phyloP scores from a whole-genome alignment of 1,284 basidiomycete species.

The Puccinia polysora region DNA sequence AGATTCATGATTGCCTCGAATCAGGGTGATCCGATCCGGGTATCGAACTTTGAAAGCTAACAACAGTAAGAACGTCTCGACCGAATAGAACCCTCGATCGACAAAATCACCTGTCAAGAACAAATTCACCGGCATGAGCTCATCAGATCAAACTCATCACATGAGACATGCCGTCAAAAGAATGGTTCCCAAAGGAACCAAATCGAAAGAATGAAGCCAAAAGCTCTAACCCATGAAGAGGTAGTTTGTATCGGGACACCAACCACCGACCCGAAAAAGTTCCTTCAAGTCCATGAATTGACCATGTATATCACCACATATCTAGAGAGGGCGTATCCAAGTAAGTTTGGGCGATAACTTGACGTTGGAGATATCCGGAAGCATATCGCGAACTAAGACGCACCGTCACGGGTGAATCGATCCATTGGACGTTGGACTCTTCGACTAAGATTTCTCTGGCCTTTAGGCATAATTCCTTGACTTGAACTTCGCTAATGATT shows the following conservation, averaged over 20 bases:
- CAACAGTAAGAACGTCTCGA: constrained; percentile 92
- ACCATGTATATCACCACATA: constrained; percentile 98
- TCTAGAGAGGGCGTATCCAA: constrained; percentile 57
- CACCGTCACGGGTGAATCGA: constrained; percentile 93
- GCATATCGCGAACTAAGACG: constrained; percentile 52
- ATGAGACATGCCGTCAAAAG: constrained; percentile 18
- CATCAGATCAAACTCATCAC: background rate
- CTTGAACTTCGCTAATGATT: constrained; percentile 84
- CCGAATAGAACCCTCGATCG: constrained; percentile 92
- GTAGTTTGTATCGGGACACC: constrained; percentile 93
- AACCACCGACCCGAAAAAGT: constrained; percentile 89
- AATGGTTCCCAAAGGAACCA: background rate
- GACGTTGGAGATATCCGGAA: background rate
- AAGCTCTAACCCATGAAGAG: constrained; percentile 91
- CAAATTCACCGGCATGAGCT: background rate
- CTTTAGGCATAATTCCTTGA: constrained; percentile 86
- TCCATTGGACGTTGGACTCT: constrained; percentile 93
- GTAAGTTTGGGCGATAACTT: constrained; percentile 12
- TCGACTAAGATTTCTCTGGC: constrained; percentile 90
- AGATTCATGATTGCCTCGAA: constrained; percentile 98
- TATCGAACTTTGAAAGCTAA: constrained; percentile 95
- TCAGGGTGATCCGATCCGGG: constrained; percentile 93
- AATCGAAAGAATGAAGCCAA: background rate
- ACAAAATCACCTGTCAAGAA: constrained; percentile 73
- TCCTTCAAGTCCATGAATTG: constrained; percentile 98